Base-by-base conservation (phyloP, 1,284 basidiomycete species). In the Ustilago xerochloae region DNA sequence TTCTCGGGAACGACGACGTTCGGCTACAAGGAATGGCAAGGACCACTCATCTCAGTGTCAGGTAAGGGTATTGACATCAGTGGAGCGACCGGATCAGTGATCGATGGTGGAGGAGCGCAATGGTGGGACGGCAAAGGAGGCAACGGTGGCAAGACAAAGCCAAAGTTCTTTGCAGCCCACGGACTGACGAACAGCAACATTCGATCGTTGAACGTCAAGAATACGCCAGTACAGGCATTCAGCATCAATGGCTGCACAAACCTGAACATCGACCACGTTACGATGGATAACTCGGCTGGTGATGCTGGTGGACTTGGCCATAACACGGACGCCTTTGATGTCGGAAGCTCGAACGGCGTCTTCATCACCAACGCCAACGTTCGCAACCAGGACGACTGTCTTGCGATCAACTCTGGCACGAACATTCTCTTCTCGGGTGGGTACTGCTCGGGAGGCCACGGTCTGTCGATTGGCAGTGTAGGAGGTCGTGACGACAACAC, bases 271-370 rank as follows among this genome's bases (percentile, higher is more conserved):
- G 60, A 67, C 54, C 24, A 54, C 24, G 38, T 68, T 12, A 62
- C 46, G 36, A 55, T 73, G 24, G 58, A 67, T 57, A 61, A 60
- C 30, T 57, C 53, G 6, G 63, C 50, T 4, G 63, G 62, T 2
- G 63, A 66, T 38, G 22, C 13, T 4, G 29, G 24, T 28, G 24
- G 26, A 6, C 41, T 43, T 8, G 72, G 55, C 0, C 66, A 67
- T 60, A 75, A 71, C 60, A 75, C 67, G 49, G 72, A 75, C 22
- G 72, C 59, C 2, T 75, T 75, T 28, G 60, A 75, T 32, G 60
- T 75, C 6, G 59, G 59, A 18, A 46, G 33, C 51, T 66, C 59
- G 30, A 29, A 60, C 16, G 53, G 59, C n/a, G 59, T 58, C 3
- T 55, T 20, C 36, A 69, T 69, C 48, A 56, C 54, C 16, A 53